Evolutionary conservation across 176 grass and related monocot species (phyloP), one percentile per base, ranked within the genome.

Genomic region (Echinochloa phyllopogon): DNA sequence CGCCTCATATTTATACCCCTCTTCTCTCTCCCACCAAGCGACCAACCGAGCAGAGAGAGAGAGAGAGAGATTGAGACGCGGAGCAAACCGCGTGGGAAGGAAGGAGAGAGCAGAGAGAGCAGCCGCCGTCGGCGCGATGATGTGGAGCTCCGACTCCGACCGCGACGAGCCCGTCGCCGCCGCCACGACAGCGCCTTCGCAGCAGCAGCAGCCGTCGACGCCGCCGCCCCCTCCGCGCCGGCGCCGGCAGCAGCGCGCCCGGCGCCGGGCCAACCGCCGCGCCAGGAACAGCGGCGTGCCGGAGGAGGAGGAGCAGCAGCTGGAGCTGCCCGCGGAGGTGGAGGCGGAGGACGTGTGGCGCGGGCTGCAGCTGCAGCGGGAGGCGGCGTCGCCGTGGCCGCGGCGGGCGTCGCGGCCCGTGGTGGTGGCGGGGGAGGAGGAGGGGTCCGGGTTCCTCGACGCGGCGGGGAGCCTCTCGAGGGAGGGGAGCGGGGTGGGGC

Each of bases 61-160:
- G 55, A 63, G 18, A 29, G 24, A 21, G 6, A 71, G 29, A 39
- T 37, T 17, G 3, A 18, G 51, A 72, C 38, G 81, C 47, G 65
- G 29, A 69, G 43, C 25, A 11, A 11, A 61, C 29, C 82, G 87
- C 82, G 51, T 12, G 11, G 25, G 69, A 72, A 29, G 21, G 40
- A 23, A 21, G 15, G 17, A 33, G 23, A 56, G 15, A 24, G 23
- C 47, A 40, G 50, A 21, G 0, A 51, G 45, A 20, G 41, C 40
- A 11, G 29, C 47, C 16, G 14, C 37, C 9, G 43, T 20, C 23
- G 36, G 43, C 59, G 57, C 37, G 6, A 86, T 23, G 72, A 74
- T 72, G 84, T 90, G 73, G 79, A 90, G 66, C 83, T 83, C 78
- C 25, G 88, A 73, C 25, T 67, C 88, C 73, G 74, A 90, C 73